These are phyloP conservation scores for Colletotrichum somersetense DNA, from an alignment of 2,329 filamentous ascomycete genomes.

Conservation along the genomic window DNA sequence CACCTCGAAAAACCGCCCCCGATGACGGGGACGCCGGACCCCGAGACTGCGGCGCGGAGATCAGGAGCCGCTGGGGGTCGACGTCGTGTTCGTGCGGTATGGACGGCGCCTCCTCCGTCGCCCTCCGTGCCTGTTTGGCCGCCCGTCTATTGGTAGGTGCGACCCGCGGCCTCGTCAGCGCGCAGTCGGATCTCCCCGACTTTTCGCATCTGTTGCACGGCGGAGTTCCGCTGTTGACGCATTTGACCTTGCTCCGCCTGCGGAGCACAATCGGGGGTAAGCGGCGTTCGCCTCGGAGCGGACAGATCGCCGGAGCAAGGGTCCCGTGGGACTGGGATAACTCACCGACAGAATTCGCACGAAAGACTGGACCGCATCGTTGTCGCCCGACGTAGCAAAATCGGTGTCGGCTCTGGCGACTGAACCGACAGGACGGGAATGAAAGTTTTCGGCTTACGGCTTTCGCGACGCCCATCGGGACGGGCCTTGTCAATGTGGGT, in stretches of 20 bases:
- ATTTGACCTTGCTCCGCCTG: constrained; percentile 54
- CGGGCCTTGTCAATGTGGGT: constrained; percentile 28
- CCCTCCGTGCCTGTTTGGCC: constrained; percentile 17
- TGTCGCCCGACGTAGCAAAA: neutral
- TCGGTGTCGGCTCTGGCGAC: constrained; percentile 24
- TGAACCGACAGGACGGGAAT: constrained; percentile 28
- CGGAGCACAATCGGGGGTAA: constrained; percentile 21
- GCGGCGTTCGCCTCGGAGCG: constrained; percentile 5
- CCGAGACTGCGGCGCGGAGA: constrained; percentile 30
- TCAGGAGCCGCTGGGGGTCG: constrained; percentile 15
- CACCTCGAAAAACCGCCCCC: constrained; percentile 2
- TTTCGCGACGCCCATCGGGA: constrained; percentile 6
- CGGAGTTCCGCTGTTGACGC: constrained; percentile 48
- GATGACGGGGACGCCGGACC: constrained; percentile 31
- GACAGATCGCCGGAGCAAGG: neutral
- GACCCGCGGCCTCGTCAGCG: constrained; percentile 45
- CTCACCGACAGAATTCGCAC: constrained; percentile 52
- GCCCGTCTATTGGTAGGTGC: constrained; percentile 28
- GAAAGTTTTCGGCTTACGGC: constrained; percentile 29
- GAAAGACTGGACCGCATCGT: constrained; percentile 52
- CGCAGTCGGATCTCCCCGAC: constrained; percentile 46
- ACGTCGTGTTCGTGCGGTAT: constrained; percentile 10
- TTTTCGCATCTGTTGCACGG: constrained; percentile 51
- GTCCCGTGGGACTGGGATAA: neutral
- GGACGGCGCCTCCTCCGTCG: constrained; percentile 20